Conservation (phyloP, 2,329 filamentous ascomycete species). For the Botrytis sinoallii region DNA sequence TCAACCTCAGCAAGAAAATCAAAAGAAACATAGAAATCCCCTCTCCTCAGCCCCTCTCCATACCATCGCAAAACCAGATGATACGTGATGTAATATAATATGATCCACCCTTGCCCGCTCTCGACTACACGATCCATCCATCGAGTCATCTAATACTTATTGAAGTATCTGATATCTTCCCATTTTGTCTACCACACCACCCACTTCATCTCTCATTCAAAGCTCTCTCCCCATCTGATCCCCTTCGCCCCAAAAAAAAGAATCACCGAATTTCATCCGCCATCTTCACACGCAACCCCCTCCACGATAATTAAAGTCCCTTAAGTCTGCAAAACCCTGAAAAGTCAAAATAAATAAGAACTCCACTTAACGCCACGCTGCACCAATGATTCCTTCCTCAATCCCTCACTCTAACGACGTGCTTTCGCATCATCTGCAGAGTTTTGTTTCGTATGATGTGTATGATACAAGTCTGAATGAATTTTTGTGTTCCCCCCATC, state of each 20-base stretch:
- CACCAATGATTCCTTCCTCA: background rate
- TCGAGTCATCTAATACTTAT: background rate
- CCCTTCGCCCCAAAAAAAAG: background rate
- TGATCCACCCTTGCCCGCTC: background rate
- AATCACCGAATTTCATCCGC: no score
- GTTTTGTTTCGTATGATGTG: slow-evolving; percentile 3
- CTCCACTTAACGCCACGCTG: background rate
- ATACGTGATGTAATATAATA: background rate
- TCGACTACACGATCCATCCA: background rate
- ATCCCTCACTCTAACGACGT: background rate
- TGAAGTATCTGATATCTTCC: background rate
- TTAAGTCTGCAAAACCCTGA: background rate
- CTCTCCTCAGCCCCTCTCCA: background rate
- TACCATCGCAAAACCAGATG: background rate
- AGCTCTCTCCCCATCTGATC: background rate
- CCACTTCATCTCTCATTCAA: background rate
- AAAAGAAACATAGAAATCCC: background rate
- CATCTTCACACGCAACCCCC: background rate
- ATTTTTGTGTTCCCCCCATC: background rate
- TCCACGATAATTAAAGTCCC: background rate
- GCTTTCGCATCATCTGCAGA: background rate
- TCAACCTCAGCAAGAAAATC: background rate
- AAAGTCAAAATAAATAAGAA: background rate
- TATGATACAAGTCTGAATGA: slow-evolving; percentile 8
- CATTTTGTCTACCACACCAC: background rate